phyloP scores from a whole-genome alignment of 345 rosid species.

The Corymbia maculata region DNA sequence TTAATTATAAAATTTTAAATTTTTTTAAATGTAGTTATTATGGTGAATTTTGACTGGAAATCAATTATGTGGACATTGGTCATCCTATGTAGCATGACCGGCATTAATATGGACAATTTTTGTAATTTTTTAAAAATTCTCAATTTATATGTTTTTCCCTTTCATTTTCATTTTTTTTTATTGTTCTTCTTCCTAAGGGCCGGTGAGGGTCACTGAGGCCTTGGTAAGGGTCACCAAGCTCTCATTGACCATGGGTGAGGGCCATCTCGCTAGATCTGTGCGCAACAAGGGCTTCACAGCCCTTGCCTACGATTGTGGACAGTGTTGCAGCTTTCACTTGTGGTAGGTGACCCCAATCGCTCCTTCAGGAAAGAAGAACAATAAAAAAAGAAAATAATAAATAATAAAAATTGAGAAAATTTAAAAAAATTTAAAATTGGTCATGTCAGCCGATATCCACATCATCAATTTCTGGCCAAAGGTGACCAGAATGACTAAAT shows the following conservation, averaged over 20 bases:
- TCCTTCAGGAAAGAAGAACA: background rate
- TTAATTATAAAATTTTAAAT: too few species aligned
- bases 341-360: background rate
- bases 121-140: too few species aligned
- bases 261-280: background rate
- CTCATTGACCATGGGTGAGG: background rate
- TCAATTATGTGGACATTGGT: background rate
- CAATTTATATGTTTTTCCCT: background rate
- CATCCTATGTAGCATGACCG: background rate
- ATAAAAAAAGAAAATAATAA: background rate
- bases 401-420: background rate
- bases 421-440: too few species aligned
- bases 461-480: background rate
- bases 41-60: rapidly evolving
- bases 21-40: background rate
- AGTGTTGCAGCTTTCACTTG: background rate
- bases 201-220: rapidly evolving
- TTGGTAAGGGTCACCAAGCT: background rate
- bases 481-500: background rate
- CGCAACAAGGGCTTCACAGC: background rate
- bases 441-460: background rate
- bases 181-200: background rate
- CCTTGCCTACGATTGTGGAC: rapidly evolving
- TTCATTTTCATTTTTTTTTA: background rate
- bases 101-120: rapidly evolving